Base-by-base conservation (phyloP, 2,329 filamentous ascomycete genomes). In the Acephala macrosclerotiorum region DNA sequence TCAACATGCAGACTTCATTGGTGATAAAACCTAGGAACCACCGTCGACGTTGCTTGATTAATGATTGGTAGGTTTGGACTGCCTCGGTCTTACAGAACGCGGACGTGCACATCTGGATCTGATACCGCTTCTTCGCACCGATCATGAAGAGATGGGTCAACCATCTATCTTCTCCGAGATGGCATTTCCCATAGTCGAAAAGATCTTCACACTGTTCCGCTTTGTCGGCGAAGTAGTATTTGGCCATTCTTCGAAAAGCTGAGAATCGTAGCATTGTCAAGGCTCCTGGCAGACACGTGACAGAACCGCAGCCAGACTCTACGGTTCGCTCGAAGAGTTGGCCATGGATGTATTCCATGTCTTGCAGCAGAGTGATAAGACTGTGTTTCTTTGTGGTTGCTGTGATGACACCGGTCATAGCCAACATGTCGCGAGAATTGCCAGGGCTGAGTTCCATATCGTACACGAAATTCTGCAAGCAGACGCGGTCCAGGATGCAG, bases 81-180 rank as follows among this genome's bases (percentile, higher is more conserved):
- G 96, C 95, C 79, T 98, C 95, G 0, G 96, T 98, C 80, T 98
- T 98, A 86, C 96, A 98, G 78, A 98, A 98, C 8, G 95, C 96
- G 62, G 93, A 95, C 0, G 94, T 97, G 79, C 96, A 97, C 90
- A 98, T 95, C 79, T 97, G 93, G 68, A 98, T 97, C 79, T 98
- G 96, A 78, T 97, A 96, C 47, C 92, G 87, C 77, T 96, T 89
- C 81, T 94, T 93, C 53, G 95, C 94, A 26, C 94, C 94, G 75
- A 98, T 96, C 96, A 99, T 99, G 84, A 99, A 97, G 65, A 99
- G 85, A 82, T 99, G 96, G 0, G 95, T 99, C 64, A 98, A 85
- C 94, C 95, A 98, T 69, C 95, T 87, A 79, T 99, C 96, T 79
- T 98, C 96, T 45, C 96, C 96, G 51, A 98, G 80, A 80, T 98